phyloP scores from a whole-genome alignment of 257 asterid species.

The Handroanthus guayacan region DNA sequence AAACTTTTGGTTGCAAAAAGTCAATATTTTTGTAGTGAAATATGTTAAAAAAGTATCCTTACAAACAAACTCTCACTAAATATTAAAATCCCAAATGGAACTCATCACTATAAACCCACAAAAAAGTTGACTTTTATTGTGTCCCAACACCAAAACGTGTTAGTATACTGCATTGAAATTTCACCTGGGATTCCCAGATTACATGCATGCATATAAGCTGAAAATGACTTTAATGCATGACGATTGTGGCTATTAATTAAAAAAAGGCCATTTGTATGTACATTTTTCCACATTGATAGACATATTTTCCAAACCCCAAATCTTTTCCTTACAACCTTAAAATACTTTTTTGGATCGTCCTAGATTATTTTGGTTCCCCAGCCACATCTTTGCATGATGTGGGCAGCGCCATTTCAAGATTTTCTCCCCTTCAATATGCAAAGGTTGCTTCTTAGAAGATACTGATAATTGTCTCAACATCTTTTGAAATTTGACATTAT shows the following conservation, averaged over 20 bases:
- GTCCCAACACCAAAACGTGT: constrained; percentile 18
- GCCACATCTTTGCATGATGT: neutral
- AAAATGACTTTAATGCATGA: constrained; percentile 16
- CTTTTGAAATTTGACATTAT: no score
- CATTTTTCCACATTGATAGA: constrained; percentile 36
- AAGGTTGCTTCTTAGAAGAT: neutral
- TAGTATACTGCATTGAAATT: constrained; percentile 25
- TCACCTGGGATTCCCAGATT: neutral
- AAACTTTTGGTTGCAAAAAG: no score
- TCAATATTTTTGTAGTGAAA: no score
- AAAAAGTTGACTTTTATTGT: neutral
- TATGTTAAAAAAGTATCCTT: no score
- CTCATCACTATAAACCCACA: neutral
- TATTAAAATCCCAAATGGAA: neutral
- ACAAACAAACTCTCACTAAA: no score
- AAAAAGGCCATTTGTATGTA: neutral
- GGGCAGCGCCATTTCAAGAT: neutral
- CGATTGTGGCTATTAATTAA: neutral
- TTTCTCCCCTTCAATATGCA: neutral
- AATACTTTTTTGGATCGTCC: neutral
- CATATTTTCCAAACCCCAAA: constrained; percentile 27
- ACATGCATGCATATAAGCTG: no score
- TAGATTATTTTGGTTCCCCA: constrained; percentile 4
- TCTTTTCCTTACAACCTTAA: constrained; percentile 23
- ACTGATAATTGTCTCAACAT: no score